Evolutionary conservation across 306 rosid species (phyloP).

Genomic region (Prunus padus): DNA sequence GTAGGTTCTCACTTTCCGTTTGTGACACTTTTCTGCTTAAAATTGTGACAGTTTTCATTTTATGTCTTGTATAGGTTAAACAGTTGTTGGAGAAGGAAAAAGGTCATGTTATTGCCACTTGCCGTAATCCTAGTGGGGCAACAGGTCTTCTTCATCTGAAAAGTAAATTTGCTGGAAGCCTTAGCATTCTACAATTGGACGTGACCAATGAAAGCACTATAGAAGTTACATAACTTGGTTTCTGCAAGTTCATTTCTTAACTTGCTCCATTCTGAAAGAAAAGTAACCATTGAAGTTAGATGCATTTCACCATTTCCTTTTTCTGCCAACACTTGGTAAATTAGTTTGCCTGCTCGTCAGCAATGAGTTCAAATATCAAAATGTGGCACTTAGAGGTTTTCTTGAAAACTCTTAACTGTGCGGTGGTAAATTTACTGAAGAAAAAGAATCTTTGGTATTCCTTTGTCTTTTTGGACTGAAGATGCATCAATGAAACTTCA

Average conservation of each 20-base stretch:
- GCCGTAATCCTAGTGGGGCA: constrained; percentile 72
- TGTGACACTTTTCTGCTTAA: background rate
- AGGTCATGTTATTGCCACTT: constrained; percentile 79
- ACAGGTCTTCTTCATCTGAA: constrained; percentile 64
- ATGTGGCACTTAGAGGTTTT: background rate
- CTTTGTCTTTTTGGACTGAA: background rate
- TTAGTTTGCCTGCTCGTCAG: background rate
- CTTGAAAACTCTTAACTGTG: background rate
- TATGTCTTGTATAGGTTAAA: constrained; percentile 53
- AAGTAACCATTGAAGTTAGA: constrained; percentile 4
- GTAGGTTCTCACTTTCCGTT: background rate
- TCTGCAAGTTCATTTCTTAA: background rate
- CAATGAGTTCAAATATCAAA: background rate
- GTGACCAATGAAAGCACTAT: constrained; percentile 78
- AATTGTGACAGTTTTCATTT: constrained; percentile 1
- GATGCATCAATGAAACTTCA: background rate
- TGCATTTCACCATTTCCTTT: background rate
- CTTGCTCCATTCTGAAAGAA: background rate
- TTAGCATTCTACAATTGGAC: constrained; percentile 60
- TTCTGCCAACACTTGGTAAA: background rate
- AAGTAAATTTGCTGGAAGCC: constrained; percentile 59
- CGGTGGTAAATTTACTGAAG: background rate
- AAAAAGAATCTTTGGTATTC: background rate
- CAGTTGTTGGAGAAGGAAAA: constrained; percentile 74
- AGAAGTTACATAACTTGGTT: constrained; percentile 48